Percentiles rank a stretch among this genome's conserved stretches.
Conservation (phyloP, 768 basidiomycete species). For the Lentinula lateritia region DNA sequence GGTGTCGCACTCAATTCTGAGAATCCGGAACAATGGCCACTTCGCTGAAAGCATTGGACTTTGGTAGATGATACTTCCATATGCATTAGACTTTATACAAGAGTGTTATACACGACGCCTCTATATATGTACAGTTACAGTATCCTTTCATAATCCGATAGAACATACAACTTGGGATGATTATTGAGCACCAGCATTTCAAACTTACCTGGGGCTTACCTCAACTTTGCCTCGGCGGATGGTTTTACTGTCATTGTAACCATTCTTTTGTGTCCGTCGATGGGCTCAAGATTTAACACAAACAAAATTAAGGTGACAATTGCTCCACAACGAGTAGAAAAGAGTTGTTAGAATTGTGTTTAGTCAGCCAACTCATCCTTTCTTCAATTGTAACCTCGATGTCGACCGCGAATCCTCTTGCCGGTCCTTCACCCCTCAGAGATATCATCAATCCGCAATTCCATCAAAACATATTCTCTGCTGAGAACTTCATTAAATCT, state of each 20-base stretch:
- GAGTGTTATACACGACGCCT: too few species aligned
- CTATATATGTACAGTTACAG: too few species aligned
- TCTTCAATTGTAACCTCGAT: constrained; percentile 17
- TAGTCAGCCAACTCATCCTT: background rate
- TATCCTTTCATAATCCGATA: too few species aligned
- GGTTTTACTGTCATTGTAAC: too few species aligned
- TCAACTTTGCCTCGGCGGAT: too few species aligned
- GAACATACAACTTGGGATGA: too few species aligned
- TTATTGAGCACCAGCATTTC: too few species aligned
- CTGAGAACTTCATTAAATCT: constrained; percentile 76
- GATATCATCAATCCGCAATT: constrained; percentile 87
- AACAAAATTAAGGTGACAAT: too few species aligned
- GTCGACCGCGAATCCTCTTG: constrained; percentile 43
- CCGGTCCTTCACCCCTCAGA: constrained; percentile 50
- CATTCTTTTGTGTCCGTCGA: too few species aligned
- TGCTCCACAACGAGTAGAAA: too few species aligned
- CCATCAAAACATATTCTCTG: constrained; percentile 86
- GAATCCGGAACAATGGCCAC: background rate
- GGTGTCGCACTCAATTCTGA: background rate
- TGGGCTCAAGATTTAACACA: too few species aligned
- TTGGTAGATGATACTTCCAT: constrained; percentile 33
- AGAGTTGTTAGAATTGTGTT: background rate
- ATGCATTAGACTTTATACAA: background rate
- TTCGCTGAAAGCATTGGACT: constrained; percentile 36
- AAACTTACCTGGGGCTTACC: too few species aligned